Base-by-base conservation (phyloP, 2,329 filamentous ascomycete species). In the Colletotrichum higginsianum region DNA sequence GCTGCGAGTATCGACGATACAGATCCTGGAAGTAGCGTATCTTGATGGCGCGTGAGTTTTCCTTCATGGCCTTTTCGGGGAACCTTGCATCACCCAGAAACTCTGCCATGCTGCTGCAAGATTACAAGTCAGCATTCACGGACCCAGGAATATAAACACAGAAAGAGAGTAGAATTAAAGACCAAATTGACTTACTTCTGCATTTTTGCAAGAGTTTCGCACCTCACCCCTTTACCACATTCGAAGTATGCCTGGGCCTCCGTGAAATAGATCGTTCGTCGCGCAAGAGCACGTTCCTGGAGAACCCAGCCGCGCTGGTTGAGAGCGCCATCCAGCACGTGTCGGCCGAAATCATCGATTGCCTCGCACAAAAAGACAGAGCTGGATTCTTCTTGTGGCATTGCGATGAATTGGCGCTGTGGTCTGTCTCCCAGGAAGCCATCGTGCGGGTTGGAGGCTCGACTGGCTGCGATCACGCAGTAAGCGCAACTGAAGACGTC, bases 231-330 rank as follows among this genome's bases (percentile, higher is more conserved):
- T 0, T 73, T 61, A 2, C 82, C 79, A 40, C 83, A 84, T 52
- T 83, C 82, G 75, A 77, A 85, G 23, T 84, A 82, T 0, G 79
- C 78, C 68, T 84, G 80, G 0, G 66, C 66, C 0, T 78, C 65
- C 0, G 81, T 78, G 67, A 84, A 85, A 47, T 79, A 81, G 11
- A 85, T 79, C 0, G 79, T 82, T 13, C 83, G 75, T 5, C 78
- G 77, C 0, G 82, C 77, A 0, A 84, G 72, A 0, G 76, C 78
- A 9, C 78, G 76, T 65, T 84, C 83, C 62, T 84, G 83, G 1
- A 83, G 60, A 1, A 84, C 81, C 83, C 83, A 84, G 0, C 78
- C 83, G 0, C 83, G 75, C 3, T 72, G 73, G 57, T 79, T 82
- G 3, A 85, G 67, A 0, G 68, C 13, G 0, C 79, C 74, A 0